These are phyloP conservation scores for Tylopilus rubrobrunneus DNA, from an alignment of 768 basidiomycete genomes.

Conservation along the genomic window DNA sequence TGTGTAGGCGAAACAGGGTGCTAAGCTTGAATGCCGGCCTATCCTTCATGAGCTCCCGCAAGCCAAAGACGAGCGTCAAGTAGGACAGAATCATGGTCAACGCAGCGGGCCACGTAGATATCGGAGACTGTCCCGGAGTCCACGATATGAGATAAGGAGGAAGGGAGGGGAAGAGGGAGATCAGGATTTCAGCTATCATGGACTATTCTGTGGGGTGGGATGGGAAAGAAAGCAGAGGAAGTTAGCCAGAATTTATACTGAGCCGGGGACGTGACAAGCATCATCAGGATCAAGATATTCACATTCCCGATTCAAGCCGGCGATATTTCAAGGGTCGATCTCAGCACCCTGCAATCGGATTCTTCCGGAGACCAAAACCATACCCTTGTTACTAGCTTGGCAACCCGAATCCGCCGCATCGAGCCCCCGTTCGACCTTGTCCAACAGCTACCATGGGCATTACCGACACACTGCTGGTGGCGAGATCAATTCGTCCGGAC, in stretches of 20 bases:
- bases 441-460: too few relatives aligned
- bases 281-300: not conserved
- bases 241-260: not conserved
- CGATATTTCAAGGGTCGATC: too few relatives aligned
- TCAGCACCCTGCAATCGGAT: too few relatives aligned
- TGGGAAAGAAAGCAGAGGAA: not conserved
- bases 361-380: too few relatives aligned
- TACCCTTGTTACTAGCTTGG: too few relatives aligned
- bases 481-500: too few relatives aligned
- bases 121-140: slow-evolving; percentile 70
- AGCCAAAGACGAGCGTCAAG: slow-evolving; percentile 78
- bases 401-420: too few relatives aligned
- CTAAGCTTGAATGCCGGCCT: slow-evolving; percentile 66
- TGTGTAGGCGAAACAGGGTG: slow-evolving; percentile 78
- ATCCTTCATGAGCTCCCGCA: slow-evolving; percentile 79
- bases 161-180: slow-evolving; percentile 29
- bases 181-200: slow-evolving; percentile 6
- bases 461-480: too few relatives aligned
- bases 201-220: not conserved
- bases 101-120: slow-evolving; percentile 73
- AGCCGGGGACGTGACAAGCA: too few relatives aligned
- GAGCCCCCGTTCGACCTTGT: too few relatives aligned
- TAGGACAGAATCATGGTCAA: slow-evolving; percentile 68
- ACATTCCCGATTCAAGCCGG: not conserved
- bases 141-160: slow-evolving; percentile 57